These are phyloP conservation scores for Aspergillus avenaceus DNA, from an alignment of 495 filamentous ascomycete species.

Conservation along the genomic window DNA sequence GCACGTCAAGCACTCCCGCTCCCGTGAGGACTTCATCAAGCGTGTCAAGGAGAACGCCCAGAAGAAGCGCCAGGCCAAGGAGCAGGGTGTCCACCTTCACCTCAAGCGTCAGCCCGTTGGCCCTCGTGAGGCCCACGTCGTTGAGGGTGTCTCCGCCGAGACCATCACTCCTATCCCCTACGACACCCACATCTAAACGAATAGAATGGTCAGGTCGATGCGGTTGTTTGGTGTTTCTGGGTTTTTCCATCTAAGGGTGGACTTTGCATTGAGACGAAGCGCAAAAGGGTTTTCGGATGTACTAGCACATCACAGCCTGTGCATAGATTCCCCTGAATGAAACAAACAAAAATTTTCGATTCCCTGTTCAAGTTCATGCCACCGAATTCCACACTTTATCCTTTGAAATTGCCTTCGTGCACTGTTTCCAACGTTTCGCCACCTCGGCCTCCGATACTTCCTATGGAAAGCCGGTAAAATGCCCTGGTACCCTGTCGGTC, in stretches of 20 bases:
- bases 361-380: constrained; percentile 20
- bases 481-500: background rate
- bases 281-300: constrained; percentile 37
- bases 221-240: constrained; percentile 46
- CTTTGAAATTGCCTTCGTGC: background rate
- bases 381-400: background rate
- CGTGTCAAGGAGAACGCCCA: constrained; percentile 93
- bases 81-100: constrained; percentile 75
- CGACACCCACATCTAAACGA: constrained; percentile 93
- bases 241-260: constrained; percentile 37
- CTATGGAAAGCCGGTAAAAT: too few relatives aligned
- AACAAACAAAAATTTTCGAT: constrained; percentile 43
- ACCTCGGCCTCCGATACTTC: too few relatives aligned
- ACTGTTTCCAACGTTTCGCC: too few relatives aligned
- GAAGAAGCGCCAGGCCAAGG: constrained; percentile 89
- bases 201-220: constrained; percentile 36
- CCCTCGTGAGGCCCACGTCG: constrained; percentile 74
- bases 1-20: constrained; percentile 91
- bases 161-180: constrained; percentile 88
- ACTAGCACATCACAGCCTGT: constrained; percentile 42
- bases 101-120: constrained; percentile 83
- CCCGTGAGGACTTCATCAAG: constrained; percentile 90
- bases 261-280: constrained; percentile 43
- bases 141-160: constrained; percentile 82
- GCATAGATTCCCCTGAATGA: constrained; percentile 53